Percentiles rank a stretch among this genome's conserved stretches.
These are phyloP conservation scores for Chenopodium quinoa DNA, from an alignment of 148 eudicot genomes.

Conservation along the genomic window DNA sequence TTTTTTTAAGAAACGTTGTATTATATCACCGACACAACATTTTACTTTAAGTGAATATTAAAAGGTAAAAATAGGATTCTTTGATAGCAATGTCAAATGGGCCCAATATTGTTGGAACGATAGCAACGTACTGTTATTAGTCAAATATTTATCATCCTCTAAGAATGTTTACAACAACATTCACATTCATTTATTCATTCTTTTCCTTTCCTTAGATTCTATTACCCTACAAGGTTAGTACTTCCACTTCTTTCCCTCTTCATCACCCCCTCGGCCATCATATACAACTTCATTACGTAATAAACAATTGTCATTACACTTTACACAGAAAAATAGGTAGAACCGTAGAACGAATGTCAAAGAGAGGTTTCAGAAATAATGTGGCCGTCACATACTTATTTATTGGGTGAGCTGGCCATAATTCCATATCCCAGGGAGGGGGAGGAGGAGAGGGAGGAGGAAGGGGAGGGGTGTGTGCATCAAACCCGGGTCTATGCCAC, in stretches of 20 bases:
- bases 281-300: no score
- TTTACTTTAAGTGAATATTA: background rate
- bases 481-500: no score
- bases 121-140: background rate
- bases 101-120: slow-evolving; percentile 15
- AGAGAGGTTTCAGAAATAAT: background rate
- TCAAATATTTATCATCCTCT: background rate
- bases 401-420: no score
- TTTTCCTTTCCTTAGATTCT: no score
- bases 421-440: background rate
- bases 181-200: background rate
- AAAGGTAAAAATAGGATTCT: background rate
- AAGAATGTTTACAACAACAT: background rate
- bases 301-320: no score
- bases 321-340: no score
- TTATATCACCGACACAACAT: background rate
- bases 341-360: no score
- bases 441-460: background rate
- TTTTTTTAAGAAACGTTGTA: no score
- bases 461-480: background rate
- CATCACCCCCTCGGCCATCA: background rate
- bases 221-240: background rate
- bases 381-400: background rate
- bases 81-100: slow-evolving; percentile 4
- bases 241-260: background rate